Conservation (phyloP, 768 basidiomycete species). For the Hortiboletus flavorubellus region DNA sequence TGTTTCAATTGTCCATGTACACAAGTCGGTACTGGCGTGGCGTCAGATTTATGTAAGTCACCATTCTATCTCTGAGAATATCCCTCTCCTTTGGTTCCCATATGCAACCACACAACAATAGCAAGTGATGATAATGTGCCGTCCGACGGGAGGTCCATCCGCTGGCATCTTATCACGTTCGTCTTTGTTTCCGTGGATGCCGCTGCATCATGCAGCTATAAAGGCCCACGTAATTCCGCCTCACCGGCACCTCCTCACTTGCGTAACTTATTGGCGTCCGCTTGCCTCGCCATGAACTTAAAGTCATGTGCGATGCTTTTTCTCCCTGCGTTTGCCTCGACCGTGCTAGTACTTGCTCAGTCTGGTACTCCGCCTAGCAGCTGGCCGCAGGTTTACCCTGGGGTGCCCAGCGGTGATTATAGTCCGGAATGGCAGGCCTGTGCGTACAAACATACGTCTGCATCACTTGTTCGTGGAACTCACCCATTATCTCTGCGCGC, state of each 20-base stretch:
- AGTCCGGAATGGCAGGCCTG: conserved; percentile 62
- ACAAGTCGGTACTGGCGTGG: too few species aligned
- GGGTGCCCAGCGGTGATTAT: conserved; percentile 44
- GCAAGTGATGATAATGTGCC: conserved; percentile 7
- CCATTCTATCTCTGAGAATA: too few species aligned
- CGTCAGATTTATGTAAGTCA: too few species aligned
- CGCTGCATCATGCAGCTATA: conserved; percentile 3
- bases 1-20: too few species aligned
- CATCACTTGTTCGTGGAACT: background rate
- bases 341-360: conserved; percentile 22
- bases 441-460: conserved; percentile 29
- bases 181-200: background rate
- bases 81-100: background rate
- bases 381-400: conserved; percentile 43
- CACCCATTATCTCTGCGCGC: background rate
- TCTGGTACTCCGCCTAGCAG: conserved; percentile 25
- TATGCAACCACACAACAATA: background rate
- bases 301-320: conserved; percentile 10
- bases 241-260: background rate
- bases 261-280: conserved; percentile 5
- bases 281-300: conserved; percentile 19
- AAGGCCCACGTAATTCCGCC: background rate
- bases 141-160: background rate
- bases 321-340: background rate
- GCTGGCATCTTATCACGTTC: too few species aligned